A percentile compares a stretch with the other conserved stretches of the same genome.
Conservation (phyloP, 495 filamentous ascomycete genomes). For the Rusavskia elegans region DNA sequence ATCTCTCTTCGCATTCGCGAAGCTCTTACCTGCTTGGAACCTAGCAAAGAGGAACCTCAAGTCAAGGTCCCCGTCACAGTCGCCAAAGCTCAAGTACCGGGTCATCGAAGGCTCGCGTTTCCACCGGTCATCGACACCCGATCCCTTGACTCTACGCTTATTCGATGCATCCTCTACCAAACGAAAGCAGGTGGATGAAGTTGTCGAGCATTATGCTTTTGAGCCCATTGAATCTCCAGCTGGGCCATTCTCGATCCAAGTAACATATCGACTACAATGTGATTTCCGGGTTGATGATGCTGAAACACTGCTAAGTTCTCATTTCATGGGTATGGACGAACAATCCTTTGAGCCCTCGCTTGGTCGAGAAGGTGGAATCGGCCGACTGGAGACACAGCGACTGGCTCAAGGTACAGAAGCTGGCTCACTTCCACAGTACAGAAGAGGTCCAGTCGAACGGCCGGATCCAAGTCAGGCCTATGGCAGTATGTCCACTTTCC, state of each 20-base stretch:
- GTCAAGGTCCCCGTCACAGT: conserved; percentile 36
- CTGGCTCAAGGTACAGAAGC: conserved; percentile 34
- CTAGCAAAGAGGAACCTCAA: conserved; percentile 60
- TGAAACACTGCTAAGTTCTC: conserved; percentile 81
- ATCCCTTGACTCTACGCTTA: conserved; percentile 57
- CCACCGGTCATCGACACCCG: conserved; percentile 24
- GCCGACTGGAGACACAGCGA: conserved; percentile 18
- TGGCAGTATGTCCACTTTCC: conserved; percentile 85
- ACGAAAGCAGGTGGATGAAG: conserved; percentile 27
- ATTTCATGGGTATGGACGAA: conserved; percentile 86
- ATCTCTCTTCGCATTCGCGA: conserved; percentile 71
- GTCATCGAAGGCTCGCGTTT: conserved; percentile 44
- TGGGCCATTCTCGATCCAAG: conserved; percentile 64
- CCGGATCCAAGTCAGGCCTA: conserved; percentile 68
- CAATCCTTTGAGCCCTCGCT: conserved; percentile 69
- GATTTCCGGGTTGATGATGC: conserved; percentile 84
- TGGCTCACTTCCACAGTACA: conserved; percentile 54
- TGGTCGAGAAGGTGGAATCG: conserved; percentile 16
- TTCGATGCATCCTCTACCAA: conserved; percentile 33
- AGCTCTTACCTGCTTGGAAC: conserved; percentile 78
- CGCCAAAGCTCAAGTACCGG: conserved; percentile 65
- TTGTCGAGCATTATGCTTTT: conserved; percentile 63
- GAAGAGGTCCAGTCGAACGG: conserved; percentile 25
- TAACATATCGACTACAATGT: conserved; percentile 73
- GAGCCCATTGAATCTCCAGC: conserved; percentile 70